These are phyloP conservation scores for Mucor piriformis DNA, from an alignment of 371 early-diverging fungal species.

Conservation along the genomic window DNA sequence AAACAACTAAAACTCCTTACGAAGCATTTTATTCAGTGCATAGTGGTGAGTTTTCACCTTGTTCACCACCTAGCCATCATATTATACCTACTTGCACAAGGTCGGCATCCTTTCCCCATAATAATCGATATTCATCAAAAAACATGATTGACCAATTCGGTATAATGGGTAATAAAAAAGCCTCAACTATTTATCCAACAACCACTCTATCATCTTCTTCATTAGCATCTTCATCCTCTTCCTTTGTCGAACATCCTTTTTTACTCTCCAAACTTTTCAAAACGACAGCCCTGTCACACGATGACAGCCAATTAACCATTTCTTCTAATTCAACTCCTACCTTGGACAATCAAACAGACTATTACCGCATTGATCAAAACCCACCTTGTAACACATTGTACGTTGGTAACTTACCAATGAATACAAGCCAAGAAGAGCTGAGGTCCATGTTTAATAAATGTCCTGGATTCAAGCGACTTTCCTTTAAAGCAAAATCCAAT, in stretches of 20 bases:
- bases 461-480: conserved; percentile 84
- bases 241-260: background rate
- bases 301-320: background rate
- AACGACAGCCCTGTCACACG: background rate
- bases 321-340: too few species aligned
- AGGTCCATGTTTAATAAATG: conserved; percentile 72
- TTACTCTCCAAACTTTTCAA: background rate
- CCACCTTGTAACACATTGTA: conserved; percentile 98
- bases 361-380: conserved; percentile 74
- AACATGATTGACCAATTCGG: background rate
- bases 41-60: conserved; percentile 1
- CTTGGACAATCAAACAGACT: conserved; percentile 4
- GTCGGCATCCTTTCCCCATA: background rate
- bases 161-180: conserved; percentile 7
- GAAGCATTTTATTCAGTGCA: conserved; percentile 61
- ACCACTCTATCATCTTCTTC: too few species aligned
- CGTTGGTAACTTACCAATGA: conserved; percentile 90
- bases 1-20: conserved; percentile 27
- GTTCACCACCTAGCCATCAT: conserved; percentile 55
- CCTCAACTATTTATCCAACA: background rate
- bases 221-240: background rate
- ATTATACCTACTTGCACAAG: conserved; percentile 1
- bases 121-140: background rate
- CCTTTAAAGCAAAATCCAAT: conserved; percentile 74
- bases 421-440: conserved; percentile 86